Percentiles rank a stretch among this genome's conserved stretches.
phyloP scores from a whole-genome alignment of 768 basidiomycete species.

The Calocybe indica region DNA sequence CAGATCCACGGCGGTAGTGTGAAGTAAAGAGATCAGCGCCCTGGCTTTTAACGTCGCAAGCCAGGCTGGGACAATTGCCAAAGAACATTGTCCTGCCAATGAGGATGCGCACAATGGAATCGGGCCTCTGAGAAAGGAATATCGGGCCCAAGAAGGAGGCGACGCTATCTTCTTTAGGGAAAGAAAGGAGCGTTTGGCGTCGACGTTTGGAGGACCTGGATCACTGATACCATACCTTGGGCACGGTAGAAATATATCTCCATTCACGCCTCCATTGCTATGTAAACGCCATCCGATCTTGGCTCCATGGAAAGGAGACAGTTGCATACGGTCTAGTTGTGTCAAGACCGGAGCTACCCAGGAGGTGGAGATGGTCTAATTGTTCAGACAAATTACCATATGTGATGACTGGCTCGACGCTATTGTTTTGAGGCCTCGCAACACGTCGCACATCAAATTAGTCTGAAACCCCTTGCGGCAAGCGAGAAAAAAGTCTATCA shows the following conservation, averaged over 20 bases:
- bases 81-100: slow-evolving; percentile 16
- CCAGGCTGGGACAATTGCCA: slow-evolving; percentile 23
- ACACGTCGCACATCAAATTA: slow-evolving; percentile 1
- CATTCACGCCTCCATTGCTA: slow-evolving; percentile 3
- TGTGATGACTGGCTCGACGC: slow-evolving; percentile 19
- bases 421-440: slow-evolving; percentile 35
- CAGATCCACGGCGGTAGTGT: slow-evolving; percentile 36
- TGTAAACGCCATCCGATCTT: slow-evolving; percentile 8
- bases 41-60: slow-evolving; percentile 22
- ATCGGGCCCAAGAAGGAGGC: slow-evolving; percentile 20
- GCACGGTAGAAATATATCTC: slow-evolving; percentile 12
- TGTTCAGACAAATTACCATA: slow-evolving; percentile 26
- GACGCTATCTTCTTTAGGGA: slow-evolving; percentile 10
- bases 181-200: slow-evolving; percentile 6
- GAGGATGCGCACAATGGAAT: slow-evolving; percentile 10
- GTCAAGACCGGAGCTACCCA: slow-evolving; percentile 8
- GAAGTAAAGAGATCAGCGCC: slow-evolving; percentile 20
- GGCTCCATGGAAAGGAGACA: slow-evolving; percentile 12
- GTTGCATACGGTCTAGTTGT: background rate
- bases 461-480: no score
- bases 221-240: slow-evolving; percentile 12
- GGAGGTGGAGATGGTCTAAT: slow-evolving; percentile 19
- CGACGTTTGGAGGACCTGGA: background rate
- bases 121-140: slow-evolving; percentile 23
- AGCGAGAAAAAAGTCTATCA: no score